Percentiles rank a stretch among this genome's conserved stretches.
Evolutionary conservation across 352 stramenopile genomes (phyloP).

Genomic region (Phytophthora sojae): DNA sequence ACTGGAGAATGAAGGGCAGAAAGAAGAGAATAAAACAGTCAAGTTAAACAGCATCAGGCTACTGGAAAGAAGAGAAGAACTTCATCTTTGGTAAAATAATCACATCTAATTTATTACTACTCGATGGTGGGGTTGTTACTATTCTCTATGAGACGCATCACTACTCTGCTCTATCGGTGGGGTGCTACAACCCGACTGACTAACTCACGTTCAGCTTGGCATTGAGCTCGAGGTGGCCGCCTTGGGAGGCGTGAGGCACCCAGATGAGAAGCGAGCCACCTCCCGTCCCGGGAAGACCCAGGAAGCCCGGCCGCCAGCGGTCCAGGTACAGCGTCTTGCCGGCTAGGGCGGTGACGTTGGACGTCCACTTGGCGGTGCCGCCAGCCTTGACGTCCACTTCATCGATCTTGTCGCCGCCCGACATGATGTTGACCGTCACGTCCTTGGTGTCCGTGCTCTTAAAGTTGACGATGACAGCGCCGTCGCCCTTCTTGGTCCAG

Average conservation of each 20-base stretch:
- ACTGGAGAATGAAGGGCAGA: neutral
- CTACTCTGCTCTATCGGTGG: conserved; percentile 5
- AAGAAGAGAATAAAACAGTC: neutral
- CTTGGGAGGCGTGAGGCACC: conserved; percentile 43
- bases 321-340: conserved; percentile 71
- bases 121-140: neutral
- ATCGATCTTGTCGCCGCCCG: conserved; percentile 35
- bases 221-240: conserved; percentile 48
- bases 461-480: conserved; percentile 41
- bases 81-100: neutral
- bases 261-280: conserved; percentile 62
- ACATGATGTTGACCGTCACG: conserved; percentile 47
- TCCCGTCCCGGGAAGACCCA: conserved; percentile 57
- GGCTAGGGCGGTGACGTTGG: conserved; percentile 31
- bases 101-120: conserved; percentile 12
- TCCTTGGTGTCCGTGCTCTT: conserved; percentile 41
- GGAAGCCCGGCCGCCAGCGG: conserved; percentile 56
- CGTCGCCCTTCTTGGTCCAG: conserved; percentile 44
- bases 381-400: conserved; percentile 42
- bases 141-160: conserved; percentile 3
- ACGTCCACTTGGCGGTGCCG: conserved; percentile 35
- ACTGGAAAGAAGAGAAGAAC: neutral
- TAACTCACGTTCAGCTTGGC: conserved; percentile 53
- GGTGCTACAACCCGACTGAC: conserved; percentile 1
- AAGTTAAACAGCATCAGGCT: neutral